Percentiles rank a stretch among this genome's conserved stretches.
These are phyloP conservation scores for Immersiporthe knoxdaviesiana DNA, from an alignment of 2,329 filamentous ascomycete genomes.

Conservation along the genomic window DNA sequence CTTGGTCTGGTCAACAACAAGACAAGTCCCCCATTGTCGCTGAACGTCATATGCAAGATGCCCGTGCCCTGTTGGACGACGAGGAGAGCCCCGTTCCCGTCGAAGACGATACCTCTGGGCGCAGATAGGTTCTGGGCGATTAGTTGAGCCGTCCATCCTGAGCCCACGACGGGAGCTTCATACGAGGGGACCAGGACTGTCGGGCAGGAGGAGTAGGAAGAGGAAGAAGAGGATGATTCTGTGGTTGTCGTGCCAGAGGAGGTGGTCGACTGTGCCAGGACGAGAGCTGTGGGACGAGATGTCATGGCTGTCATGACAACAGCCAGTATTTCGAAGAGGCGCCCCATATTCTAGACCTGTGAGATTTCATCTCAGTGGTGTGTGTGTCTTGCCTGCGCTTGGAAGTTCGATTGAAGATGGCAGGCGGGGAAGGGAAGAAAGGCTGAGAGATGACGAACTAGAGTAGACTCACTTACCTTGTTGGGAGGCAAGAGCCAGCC, in stretches of 20 bases:
- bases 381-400: too few relatives aligned
- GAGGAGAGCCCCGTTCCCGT: conserved; percentile 49
- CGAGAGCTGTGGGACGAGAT: not conserved
- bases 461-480: not conserved
- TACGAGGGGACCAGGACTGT: conserved; percentile 35
- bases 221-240: not conserved
- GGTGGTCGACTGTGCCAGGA: conserved; percentile 19
- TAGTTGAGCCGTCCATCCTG: conserved; percentile 42
- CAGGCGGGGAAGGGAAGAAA: not conserved
- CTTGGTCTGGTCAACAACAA: conserved; percentile 42
- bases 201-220: conserved; percentile 32
- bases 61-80: conserved; percentile 49
- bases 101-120: conserved; percentile 52
- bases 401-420: not conserved
- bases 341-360: not conserved
- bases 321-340: not conserved
- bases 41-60: conserved; percentile 45
- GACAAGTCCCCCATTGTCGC: conserved; percentile 48
- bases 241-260: not conserved
- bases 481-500: not conserved
- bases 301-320: conserved; percentile 1
- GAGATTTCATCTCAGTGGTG: not conserved
- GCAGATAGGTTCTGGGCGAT: conserved; percentile 39
- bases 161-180: conserved; percentile 36
- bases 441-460: not conserved